phyloP scores from a whole-genome alignment of 768 basidiomycete species.

The Crassisporium funariophilum region DNA sequence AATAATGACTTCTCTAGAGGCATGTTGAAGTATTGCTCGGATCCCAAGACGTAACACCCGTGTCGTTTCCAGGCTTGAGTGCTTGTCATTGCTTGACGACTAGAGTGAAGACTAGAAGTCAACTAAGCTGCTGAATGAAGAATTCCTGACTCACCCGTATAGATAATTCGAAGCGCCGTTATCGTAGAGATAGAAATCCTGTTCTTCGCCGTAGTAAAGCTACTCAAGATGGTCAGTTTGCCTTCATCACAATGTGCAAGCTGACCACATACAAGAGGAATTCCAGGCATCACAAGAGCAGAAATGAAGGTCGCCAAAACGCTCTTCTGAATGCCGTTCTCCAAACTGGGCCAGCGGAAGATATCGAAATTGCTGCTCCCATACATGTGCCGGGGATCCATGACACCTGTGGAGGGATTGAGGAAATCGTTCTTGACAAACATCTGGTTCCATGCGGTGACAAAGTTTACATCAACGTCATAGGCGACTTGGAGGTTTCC shows the following conservation, averaged over 20 bases:
- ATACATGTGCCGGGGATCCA: slow-evolving; percentile 89
- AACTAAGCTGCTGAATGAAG: neutral
- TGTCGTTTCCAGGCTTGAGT: slow-evolving; percentile 90
- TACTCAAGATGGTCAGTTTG: slow-evolving; percentile 25
- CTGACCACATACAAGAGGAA: slow-evolving; percentile 60
- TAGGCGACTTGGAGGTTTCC: slow-evolving; percentile 91
- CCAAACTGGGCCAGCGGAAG: slow-evolving; percentile 89
- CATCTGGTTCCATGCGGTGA: slow-evolving; percentile 92
- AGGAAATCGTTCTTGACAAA: slow-evolving; percentile 86
- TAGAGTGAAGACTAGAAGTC: slow-evolving; percentile 26
- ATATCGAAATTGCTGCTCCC: slow-evolving; percentile 96
- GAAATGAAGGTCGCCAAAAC: slow-evolving; percentile 80
- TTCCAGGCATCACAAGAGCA: slow-evolving; percentile 82
- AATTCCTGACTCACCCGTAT: slow-evolving; percentile 59
- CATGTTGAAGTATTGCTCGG: slow-evolving; percentile 93
- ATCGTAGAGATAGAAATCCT: slow-evolving; percentile 85
- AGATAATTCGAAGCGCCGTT: slow-evolving; percentile 92
- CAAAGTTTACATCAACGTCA: slow-evolving; percentile 80
- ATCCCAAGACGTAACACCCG: slow-evolving; percentile 90
- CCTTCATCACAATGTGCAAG: neutral
- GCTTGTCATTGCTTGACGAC: slow-evolving; percentile 90
- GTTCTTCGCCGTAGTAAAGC: slow-evolving; percentile 92
- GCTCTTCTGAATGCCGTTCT: slow-evolving; percentile 79
- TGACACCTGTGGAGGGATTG: slow-evolving; percentile 60
- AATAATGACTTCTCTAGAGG: slow-evolving; percentile 76